phyloP scores from a whole-genome alignment of 1,139 yeast genomes.

The Taphrina communis region DNA sequence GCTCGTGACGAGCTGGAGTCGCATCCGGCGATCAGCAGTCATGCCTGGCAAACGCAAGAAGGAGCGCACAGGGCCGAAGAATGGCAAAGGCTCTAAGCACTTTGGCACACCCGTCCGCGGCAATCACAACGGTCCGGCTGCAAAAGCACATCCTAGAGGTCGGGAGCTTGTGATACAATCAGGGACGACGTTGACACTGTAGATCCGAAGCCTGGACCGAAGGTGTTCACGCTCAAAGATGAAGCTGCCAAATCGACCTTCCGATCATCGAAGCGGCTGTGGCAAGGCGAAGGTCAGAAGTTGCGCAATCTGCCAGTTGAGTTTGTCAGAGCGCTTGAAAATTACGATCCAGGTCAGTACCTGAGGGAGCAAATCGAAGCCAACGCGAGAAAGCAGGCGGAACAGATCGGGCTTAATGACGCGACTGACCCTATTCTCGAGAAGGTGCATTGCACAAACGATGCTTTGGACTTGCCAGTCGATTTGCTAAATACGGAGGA shows the following conservation, averaged over 20 bases:
- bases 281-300: constrained; percentile 37
- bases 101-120: constrained; percentile 2
- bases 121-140: not conserved
- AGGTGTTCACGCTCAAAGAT: constrained; percentile 26
- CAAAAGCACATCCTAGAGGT: constrained; percentile 12
- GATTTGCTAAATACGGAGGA: not conserved
- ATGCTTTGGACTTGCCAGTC: not conserved
- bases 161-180: constrained; percentile 1
- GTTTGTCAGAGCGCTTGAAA: constrained; percentile 29
- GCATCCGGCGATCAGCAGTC: not conserved
- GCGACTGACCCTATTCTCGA: not conserved
- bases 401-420: not conserved
- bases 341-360: constrained; percentile 32
- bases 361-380: constrained; percentile 34
- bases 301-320: constrained; percentile 33
- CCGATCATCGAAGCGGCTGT: constrained; percentile 29
- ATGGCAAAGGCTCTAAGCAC: constrained; percentile 22
- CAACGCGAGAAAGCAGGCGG: constrained; percentile 2
- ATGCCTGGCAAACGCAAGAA: constrained; percentile 39
- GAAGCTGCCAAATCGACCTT: constrained; percentile 30
- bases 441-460: not conserved
- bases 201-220: not conserved
- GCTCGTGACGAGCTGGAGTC: not conserved
- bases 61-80: constrained; percentile 13
- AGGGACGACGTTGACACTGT: constrained; percentile 9